A percentile compares a stretch with the other conserved stretches of the same genome.
Conservation (phyloP, 2,329 filamentous ascomycete genomes). For the Rutstroemia sydowiana region DNA sequence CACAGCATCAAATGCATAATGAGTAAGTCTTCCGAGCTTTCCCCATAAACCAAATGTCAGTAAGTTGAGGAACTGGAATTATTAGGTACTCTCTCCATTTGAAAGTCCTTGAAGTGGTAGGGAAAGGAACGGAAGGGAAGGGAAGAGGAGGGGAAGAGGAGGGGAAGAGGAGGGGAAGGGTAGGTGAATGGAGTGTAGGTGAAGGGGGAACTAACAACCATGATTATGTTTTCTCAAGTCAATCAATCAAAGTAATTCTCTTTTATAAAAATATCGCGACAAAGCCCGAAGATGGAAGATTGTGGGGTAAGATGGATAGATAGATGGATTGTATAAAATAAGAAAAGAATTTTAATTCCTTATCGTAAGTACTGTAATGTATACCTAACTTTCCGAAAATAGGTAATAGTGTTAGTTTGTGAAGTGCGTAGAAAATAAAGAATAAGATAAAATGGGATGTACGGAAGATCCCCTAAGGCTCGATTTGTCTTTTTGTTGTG, state of each 20-base stretch:
- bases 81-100: slow-evolving; percentile 34
- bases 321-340: background rate
- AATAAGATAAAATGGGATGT: too few relatives aligned
- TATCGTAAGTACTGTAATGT: background rate
- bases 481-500: too few relatives aligned
- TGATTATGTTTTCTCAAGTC: slow-evolving; percentile 22
- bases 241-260: background rate
- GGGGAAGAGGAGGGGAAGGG: background rate
- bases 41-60: slow-evolving; percentile 61
- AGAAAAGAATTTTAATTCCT: background rate
- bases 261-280: background rate
- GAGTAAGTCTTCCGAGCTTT: slow-evolving; percentile 86
- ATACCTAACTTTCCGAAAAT: background rate
- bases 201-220: slow-evolving; percentile 34
- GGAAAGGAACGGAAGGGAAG: background rate
- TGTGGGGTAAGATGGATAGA: background rate
- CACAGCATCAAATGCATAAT: slow-evolving; percentile 95
- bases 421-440: too few relatives aligned
- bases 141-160: background rate
- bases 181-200: slow-evolving; percentile 12
- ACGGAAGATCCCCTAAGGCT: too few relatives aligned
- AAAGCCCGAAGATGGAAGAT: background rate
- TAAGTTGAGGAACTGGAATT: slow-evolving; percentile 53
- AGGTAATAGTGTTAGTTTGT: too few relatives aligned
- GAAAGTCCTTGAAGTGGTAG: background rate